Base-by-base conservation (phyloP, 805 yeast species). In the Saccharomycopsis amapae region DNA sequence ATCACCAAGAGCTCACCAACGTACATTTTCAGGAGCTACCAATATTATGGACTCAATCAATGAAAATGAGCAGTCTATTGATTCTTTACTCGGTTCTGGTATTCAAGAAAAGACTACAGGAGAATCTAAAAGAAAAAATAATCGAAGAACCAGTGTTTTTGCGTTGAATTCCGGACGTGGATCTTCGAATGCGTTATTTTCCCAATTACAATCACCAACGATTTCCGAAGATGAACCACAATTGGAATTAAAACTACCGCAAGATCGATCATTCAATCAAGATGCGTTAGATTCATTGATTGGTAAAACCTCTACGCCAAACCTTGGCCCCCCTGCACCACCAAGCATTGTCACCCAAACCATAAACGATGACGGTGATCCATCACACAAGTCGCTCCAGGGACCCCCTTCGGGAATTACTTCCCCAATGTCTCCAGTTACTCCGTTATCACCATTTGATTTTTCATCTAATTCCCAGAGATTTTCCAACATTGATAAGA, bases 381-480 rank as follows among this genome's bases (percentile, higher is more conserved):
- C n/a, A 33, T 33, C 37, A 33, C 37, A 19, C 15, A 13, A 39
- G 20, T 9, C 20, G 22, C 36, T 17, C 25, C 15, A 13, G 30
- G 19, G 45, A 34, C 15, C 15, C 10, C 18, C 38, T 22, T 10
- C 22, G 19, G 22, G 13, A 17, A 12, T 45, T 4, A 35, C 44
- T 2, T 37, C 49, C 7, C 47, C 50, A 18, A 44, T 47, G 7
- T 43, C 51, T 17, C 53, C 53, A 25, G 50, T 50, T n/a, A 50
- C 50, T 7, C 53, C 53, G n/a, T 19, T 40, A 22, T 50, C 53
- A 4, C 53, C 53, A 10, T 50, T 50, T 33, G 42, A 17, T 23
- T 24, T 25, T 17, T 9, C 39, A 12, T 18, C 23, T 22, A 18
- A 18, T n/a, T 25, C 32, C 6, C 35, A 37, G 24, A 35, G 35